Evolutionary conservation across 2,329 filamentous ascomycete species (phyloP).

Genomic region (Macroventuria anomochaeta): DNA sequence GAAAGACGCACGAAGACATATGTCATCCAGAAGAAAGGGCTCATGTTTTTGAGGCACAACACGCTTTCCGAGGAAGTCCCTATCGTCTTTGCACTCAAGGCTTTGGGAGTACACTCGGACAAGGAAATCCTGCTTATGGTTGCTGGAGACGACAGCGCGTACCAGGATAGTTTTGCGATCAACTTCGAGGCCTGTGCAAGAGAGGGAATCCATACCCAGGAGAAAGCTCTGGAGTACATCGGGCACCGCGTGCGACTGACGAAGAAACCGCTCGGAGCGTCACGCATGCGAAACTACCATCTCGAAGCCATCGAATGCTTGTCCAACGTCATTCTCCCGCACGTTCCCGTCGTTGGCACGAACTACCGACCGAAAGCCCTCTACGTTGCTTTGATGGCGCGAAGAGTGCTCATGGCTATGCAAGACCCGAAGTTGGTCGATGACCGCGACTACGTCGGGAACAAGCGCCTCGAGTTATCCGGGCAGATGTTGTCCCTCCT

Average conservation of each 20-base stretch:
- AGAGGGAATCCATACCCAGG: slow-evolving; percentile 85
- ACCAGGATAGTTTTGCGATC: slow-evolving; percentile 93
- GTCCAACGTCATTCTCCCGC: slow-evolving; percentile 90
- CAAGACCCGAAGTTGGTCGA: slow-evolving; percentile 90
- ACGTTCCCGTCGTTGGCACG: slow-evolving; percentile 87
- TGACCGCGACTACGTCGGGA: slow-evolving; percentile 96
- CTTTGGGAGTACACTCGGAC: slow-evolving; percentile 90
- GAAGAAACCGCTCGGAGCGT: slow-evolving; percentile 64
- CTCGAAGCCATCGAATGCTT: slow-evolving; percentile 93
- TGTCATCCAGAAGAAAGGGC: slow-evolving; percentile 90
- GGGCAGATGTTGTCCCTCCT: slow-evolving; percentile 91
- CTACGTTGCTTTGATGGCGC: slow-evolving; percentile 96
- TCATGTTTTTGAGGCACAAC: slow-evolving; percentile 89
- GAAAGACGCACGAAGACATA: slow-evolving; percentile 98
- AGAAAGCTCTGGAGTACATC: slow-evolving; percentile 93
- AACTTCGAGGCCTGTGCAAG: slow-evolving; percentile 94
- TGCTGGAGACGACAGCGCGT: slow-evolving; percentile 82
- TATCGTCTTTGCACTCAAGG: slow-evolving; percentile 90
- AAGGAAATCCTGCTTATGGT: slow-evolving; percentile 93
- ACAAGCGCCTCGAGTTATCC: slow-evolving; percentile 93
- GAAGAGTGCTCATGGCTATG: slow-evolving; percentile 92
- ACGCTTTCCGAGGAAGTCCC: slow-evolving; percentile 93
- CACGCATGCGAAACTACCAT: slow-evolving; percentile 73
- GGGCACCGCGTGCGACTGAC: slow-evolving; percentile 81
- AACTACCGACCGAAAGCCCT: slow-evolving; percentile 98